Percentiles rank a stretch among this genome's conserved stretches.
Evolutionary conservation across 169 alveolate species (phyloP).

Genomic region (Plasmodium chabaudi): DNA sequence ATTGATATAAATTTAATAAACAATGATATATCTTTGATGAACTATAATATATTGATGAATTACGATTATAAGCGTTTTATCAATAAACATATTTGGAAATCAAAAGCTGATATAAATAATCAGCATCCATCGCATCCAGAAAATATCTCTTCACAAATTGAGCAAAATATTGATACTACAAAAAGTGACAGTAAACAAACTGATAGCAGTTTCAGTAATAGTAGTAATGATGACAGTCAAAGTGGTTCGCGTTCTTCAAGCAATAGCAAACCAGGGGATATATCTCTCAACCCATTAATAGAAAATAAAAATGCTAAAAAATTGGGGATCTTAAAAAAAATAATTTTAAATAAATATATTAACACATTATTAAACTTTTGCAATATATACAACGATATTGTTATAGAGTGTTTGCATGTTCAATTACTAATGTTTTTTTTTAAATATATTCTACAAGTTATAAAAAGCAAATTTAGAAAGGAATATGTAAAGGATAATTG

Average conservation of each 20-base stretch:
- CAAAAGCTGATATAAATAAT: neutral
- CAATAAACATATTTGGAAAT: neutral
- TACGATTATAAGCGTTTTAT: slow-evolving; percentile 21
- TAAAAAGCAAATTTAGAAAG: slow-evolving; percentile 19
- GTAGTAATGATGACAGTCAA: neutral
- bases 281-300: neutral
- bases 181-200: neutral
- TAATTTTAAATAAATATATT: slow-evolving; percentile 46
- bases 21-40: slow-evolving; percentile 27
- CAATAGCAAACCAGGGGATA: neutral
- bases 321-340: slow-evolving; percentile 11
- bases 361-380: slow-evolving; percentile 40
- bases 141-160: neutral
- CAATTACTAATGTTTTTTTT: slow-evolving; percentile 51
- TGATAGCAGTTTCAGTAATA: neutral
- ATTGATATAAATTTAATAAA: slow-evolving; percentile 24
- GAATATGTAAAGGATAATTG: slow-evolving; percentile 5
- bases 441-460: slow-evolving; percentile 41
- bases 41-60: slow-evolving; percentile 3
- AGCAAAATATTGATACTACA: neutral
- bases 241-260: neutral
- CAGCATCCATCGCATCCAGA: neutral
- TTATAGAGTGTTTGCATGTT: slow-evolving; percentile 62
- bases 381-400: slow-evolving; percentile 57
- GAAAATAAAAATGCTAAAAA: slow-evolving; percentile 11